Conservation (phyloP, 1,139 yeast genomes). For the Yamadazyma kanchanaburiensis region DNA sequence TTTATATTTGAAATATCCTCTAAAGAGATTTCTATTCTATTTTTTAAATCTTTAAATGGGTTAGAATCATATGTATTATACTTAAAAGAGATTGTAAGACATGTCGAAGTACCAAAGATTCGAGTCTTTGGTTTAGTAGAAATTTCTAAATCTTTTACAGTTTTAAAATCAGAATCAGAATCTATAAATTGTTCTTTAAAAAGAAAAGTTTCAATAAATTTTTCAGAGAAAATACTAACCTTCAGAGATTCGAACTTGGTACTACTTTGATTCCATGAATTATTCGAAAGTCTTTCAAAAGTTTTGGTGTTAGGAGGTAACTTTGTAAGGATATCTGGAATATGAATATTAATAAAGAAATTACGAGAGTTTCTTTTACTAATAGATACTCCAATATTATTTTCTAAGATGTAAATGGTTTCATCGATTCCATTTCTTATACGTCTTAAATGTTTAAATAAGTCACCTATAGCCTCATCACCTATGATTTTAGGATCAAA, state of each 20-base stretch:
- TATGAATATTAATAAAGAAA: slow-evolving; percentile 25
- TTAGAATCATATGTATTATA: slow-evolving; percentile 32
- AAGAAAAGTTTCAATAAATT: slow-evolving; percentile 1
- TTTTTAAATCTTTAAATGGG: slow-evolving; percentile 26
- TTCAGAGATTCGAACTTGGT: slow-evolving; percentile 1
- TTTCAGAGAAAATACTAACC: slow-evolving; percentile 3
- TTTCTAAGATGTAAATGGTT: slow-evolving; percentile 2
- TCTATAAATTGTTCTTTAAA: slow-evolving; percentile 6
- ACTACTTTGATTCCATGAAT: slow-evolving; percentile 5
- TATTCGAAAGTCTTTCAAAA: slow-evolving; percentile 17
- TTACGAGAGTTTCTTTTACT: slow-evolving; percentile 10
- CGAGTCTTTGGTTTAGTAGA: slow-evolving; percentile 3
- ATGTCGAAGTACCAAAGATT: slow-evolving; percentile 14
- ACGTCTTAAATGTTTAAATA: slow-evolving; percentile 7
- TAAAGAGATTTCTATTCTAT: slow-evolving; percentile 24
- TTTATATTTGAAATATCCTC: slow-evolving; percentile 23
- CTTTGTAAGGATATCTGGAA: slow-evolving; percentile 39
- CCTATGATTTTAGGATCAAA: slow-evolving; percentile 11
- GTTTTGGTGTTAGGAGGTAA: slow-evolving; percentile 24
- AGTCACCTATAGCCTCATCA: slow-evolving; percentile 2
- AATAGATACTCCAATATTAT: slow-evolving; percentile 6
- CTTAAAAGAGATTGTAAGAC: slow-evolving; percentile 35
- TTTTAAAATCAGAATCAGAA: slow-evolving; percentile 4
- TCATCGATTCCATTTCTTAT: slow-evolving; percentile 2
- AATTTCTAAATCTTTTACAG: slow-evolving; percentile 10